Base-by-base conservation (phyloP, 78 protist species). In the Creolimax fragrantissima region DNA sequence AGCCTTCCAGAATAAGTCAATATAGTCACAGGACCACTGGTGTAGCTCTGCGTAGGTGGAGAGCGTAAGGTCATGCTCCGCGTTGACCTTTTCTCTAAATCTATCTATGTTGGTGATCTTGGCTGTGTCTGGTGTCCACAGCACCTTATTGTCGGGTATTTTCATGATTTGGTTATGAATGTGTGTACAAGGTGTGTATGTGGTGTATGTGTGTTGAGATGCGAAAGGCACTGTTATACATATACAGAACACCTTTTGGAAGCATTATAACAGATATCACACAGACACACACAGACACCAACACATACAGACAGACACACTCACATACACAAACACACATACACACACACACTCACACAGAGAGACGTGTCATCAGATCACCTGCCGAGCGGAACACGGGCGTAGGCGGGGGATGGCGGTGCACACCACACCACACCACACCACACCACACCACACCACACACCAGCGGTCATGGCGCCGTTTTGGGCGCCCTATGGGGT, bases 1-100 rank as follows among this genome's bases (percentile, higher is more conserved):
- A 2, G 43, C 24, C 2, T 39, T 67, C 94, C 94, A 93, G 85
- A 93, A 93, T 7, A 44, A 42, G 39, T 4, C 67, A 3, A 42
- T 5, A 35, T 88, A 3, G 35, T 44, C 92, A 45, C 45, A 47
- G 3, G 92, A 84, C 94, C 94, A 93, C 36, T 45, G 24, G 41
- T 41, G 11, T 35, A 93, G 89, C 84, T 24, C 5, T 3, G n/a
- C 24, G 74, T 92, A 92, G 43, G 6, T 84, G 74, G 39, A 11
- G n/a, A 84, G 88, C n/a, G 17, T 17, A 17, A 84, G 88, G 42
- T 17, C 42, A 36, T 84, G 11, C 42, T 84, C 42, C 88, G 39
- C 24, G 42, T 84, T 84, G 88, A 84, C 24, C 17, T 41, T 41
- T 17, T 84, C 88, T 11, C 39, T 17, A 17, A 84, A 39, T 11